A percentile compares a stretch with the other conserved stretches of the same genome.
Evolutionary conservation across 2,329 filamentous ascomycete genomes (phyloP).

Genomic region (Tricladium varicosporioides): DNA sequence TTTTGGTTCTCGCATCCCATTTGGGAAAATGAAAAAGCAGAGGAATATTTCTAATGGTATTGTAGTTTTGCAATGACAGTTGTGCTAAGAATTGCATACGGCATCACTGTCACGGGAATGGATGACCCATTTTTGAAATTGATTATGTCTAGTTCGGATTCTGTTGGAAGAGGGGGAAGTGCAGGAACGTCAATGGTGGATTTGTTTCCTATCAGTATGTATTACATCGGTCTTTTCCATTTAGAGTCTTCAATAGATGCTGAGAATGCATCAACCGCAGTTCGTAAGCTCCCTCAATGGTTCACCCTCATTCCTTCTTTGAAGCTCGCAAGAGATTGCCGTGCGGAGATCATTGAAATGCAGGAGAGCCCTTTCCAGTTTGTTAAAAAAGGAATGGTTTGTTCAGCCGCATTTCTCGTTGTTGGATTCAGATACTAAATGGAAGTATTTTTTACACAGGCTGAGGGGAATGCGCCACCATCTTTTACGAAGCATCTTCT

Average conservation of each 20-base stretch:
- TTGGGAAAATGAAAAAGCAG: too few species aligned
- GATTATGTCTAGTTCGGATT: slow-evolving; percentile 25
- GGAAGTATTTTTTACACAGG: not conserved
- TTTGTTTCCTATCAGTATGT: slow-evolving; percentile 43
- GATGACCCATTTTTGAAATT: slow-evolving; percentile 39
- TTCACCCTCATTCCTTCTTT: slow-evolving; percentile 24
- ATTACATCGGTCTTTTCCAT: slow-evolving; percentile 22
- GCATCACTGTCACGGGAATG: slow-evolving; percentile 37
- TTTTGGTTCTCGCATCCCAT: not conserved
- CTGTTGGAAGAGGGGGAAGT: slow-evolving; percentile 19
- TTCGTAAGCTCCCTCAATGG: slow-evolving; percentile 33
- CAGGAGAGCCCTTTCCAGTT: slow-evolving; percentile 41
- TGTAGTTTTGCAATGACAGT: slow-evolving; percentile 39
- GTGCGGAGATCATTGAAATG: slow-evolving; percentile 35
- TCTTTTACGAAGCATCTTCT: slow-evolving; percentile 3
- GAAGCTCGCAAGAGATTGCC: slow-evolving; percentile 23
- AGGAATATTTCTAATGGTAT: not conserved
- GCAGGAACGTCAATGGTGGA: slow-evolving; percentile 40
- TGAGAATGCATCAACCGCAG: not conserved
- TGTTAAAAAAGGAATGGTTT: slow-evolving; percentile 9
- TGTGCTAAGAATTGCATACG: slow-evolving; percentile 42
- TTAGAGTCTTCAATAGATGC: not conserved
- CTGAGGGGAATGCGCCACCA: not conserved
- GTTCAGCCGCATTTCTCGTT: not conserved
- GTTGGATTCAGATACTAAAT: not conserved